Base-by-base conservation (phyloP, 495 filamentous ascomycete genomes). In the Aspergillus saccharolyticus region DNA sequence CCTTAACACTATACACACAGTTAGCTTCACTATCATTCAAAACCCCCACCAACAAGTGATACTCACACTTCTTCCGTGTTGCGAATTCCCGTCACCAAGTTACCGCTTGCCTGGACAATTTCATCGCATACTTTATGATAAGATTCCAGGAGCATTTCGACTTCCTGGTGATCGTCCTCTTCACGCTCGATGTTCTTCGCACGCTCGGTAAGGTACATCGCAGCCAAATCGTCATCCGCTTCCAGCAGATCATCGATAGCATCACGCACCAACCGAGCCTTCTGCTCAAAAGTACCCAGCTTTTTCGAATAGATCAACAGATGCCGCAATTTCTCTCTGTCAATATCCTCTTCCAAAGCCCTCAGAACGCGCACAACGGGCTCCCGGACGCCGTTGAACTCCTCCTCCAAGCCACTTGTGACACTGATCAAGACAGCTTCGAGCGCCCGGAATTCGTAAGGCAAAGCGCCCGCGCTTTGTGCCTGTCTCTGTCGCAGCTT, bases 111-210 rank as follows among this genome's bases (percentile, higher is more conserved):
- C 69, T 98, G 92, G 15, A 97, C 94, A 69, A 98, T 96, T 77
- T 98, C 94, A 72, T 98, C 94, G 67, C 88, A 90, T 45, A 98
- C 86, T 71, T 98, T 97, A 68, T 98, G 91, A 64, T 98, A 98
- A 18, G 89, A 95, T 70, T 98, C 94, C 15, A 98, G 77, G 46
- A 98, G 76, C 85, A 97, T 91, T 71, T 98, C 94, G 1, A 98
- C 88, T 71, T 98, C 94, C 16, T 91, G 92, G 68, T 98, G 94
- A 64, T 97, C 90, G 58, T 96, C 83, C 59, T 92, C 90, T 42
- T 85, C 83, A 12, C 94, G 78, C 25, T 83, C 67, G 28, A 87
- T 80, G 55, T 93, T 90, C 33, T 81, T 83, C 8, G 82, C 76
- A 65, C 96, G 89, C 72, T 96, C 94, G 0, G 86, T 89, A 57